These are phyloP conservation scores for Venturia effusa DNA, from an alignment of 2,329 filamentous ascomycete species.

Conservation along the genomic window DNA sequence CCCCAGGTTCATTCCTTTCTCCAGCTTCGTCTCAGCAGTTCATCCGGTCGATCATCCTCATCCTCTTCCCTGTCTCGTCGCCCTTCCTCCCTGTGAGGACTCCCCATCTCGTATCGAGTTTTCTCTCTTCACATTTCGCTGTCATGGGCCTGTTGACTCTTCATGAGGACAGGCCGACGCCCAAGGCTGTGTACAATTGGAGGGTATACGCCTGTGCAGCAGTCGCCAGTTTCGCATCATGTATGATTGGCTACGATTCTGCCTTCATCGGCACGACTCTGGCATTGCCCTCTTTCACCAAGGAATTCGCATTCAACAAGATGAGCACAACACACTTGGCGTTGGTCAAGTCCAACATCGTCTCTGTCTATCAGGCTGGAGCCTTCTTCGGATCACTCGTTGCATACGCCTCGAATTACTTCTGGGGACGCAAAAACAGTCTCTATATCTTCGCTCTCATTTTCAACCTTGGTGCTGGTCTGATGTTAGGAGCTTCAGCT, in stretches of 20 bases:
- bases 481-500: conserved; percentile 59
- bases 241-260: conserved; percentile 54
- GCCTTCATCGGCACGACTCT: conserved; percentile 73
- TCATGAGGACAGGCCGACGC: conserved; percentile 40
- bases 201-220: conserved; percentile 43
- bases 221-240: conserved; percentile 45
- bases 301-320: conserved; percentile 53
- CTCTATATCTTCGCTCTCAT: conserved; percentile 50
- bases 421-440: conserved; percentile 54
- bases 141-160: conserved; percentile 30
- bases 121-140: conserved; percentile 4
- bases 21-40: not conserved
- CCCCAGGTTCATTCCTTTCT: not conserved
- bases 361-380: conserved; percentile 71
- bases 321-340: conserved; percentile 41
- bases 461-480: conserved; percentile 59
- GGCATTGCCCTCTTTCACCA: conserved; percentile 55
- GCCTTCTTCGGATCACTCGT: conserved; percentile 72
- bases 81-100: not conserved
- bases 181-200: conserved; percentile 50
- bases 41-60: not conserved
- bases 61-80: not conserved
- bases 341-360: conserved; percentile 61
- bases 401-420: conserved; percentile 56
- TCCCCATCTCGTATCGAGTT: not conserved